Conservation (phyloP, 164 flowering plant genomes). For the Cinnamomum micranthum region DNA sequence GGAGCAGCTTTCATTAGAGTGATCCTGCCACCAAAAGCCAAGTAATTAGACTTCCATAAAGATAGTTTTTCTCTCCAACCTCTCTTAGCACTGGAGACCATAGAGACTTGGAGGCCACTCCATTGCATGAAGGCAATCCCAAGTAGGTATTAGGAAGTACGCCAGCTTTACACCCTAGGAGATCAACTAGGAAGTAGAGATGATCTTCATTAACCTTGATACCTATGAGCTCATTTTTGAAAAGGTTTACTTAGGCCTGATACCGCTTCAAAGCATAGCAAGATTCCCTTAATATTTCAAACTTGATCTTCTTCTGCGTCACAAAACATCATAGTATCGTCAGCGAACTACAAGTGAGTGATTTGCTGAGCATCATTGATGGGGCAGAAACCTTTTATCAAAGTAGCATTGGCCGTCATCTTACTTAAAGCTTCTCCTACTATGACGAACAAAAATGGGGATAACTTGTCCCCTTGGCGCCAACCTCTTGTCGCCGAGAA, state of each 20-base stretch:
- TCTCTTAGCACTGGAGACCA: background rate
- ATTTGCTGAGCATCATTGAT: background rate
- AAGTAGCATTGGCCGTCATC: background rate
- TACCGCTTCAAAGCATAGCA: background rate
- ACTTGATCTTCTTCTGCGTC: background rate
- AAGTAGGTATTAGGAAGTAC: no score
- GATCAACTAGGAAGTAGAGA: no score
- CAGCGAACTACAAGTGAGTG: background rate
- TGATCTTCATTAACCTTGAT: no score
- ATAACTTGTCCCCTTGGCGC: background rate
- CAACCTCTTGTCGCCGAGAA: background rate
- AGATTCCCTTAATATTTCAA: background rate
- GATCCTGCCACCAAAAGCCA: background rate
- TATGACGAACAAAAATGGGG: no score
- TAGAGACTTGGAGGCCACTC: background rate
- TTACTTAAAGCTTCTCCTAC: background rate
- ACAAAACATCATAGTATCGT: background rate
- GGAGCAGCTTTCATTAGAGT: background rate
- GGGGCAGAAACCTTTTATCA: background rate
- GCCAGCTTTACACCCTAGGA: background rate
- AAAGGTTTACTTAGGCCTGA: background rate
- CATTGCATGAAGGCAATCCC: no score
- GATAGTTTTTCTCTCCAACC: background rate
- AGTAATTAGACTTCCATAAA: background rate
- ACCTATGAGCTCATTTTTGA: background rate